Evolutionary conservation across 1,284 basidiomycete genomes (phyloP).

Genomic region (Porogramme epimiltina): DNA sequence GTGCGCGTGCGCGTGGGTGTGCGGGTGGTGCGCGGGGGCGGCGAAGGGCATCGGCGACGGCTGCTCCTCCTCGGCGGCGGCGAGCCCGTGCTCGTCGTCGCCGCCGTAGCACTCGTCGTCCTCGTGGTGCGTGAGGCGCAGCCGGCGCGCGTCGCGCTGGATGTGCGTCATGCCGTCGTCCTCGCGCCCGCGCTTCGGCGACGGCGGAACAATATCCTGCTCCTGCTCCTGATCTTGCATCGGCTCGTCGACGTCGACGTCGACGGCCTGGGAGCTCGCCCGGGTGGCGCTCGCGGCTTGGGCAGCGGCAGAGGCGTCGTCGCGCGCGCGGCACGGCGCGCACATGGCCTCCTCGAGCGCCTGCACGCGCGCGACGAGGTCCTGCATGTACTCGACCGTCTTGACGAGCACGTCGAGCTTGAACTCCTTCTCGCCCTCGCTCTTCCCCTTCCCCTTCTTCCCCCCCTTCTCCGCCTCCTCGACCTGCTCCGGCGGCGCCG

Average conservation of each 20-base stretch:
- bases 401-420: constrained; percentile 80
- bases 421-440: constrained; percentile 69
- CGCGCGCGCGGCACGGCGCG: constrained; percentile 30
- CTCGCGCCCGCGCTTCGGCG: constrained; percentile 12
- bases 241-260: background rate
- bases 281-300: no score
- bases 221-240: constrained; percentile 1
- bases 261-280: background rate
- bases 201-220: constrained; percentile 6
- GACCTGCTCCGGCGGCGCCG: constrained; percentile 32
- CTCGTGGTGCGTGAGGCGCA: constrained; percentile 5
- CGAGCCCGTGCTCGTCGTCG: constrained; percentile 27
- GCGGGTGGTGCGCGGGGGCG: no score
- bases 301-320: background rate
- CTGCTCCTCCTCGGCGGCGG: constrained; percentile 17
- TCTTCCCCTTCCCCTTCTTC: constrained; percentile 46
- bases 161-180: constrained; percentile 4
- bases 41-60: constrained; percentile 19
- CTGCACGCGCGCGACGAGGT: constrained; percentile 54
- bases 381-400: constrained; percentile 70
- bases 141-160: background rate
- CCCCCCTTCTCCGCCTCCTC: constrained; percentile 38
- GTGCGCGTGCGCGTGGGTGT: no score
- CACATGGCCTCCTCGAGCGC: constrained; percentile 44
- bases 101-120: constrained; percentile 25